Evolutionary conservation across 345 rosid species (phyloP).

Genomic region (Cardamine resedifolia): DNA sequence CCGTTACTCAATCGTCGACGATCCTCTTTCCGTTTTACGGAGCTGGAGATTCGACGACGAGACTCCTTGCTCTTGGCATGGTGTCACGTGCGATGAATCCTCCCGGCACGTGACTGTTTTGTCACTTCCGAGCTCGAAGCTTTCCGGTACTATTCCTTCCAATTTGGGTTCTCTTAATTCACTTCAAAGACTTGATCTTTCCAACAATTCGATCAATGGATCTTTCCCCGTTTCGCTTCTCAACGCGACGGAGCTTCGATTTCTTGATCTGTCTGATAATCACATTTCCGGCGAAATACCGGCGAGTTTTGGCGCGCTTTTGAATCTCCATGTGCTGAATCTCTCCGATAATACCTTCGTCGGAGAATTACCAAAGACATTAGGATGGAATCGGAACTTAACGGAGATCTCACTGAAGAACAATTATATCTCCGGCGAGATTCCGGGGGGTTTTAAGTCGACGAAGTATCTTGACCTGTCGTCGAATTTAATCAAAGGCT

Average conservation of each 20-base stretch:
- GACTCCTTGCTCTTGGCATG: constrained; percentile 83
- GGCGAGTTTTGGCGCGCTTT: constrained; percentile 43
- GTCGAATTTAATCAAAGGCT: constrained; percentile 70
- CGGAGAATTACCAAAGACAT: constrained; percentile 55
- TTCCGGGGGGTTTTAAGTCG: constrained; percentile 54
- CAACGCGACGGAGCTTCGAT: constrained; percentile 54
- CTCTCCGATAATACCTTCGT: constrained; percentile 72
- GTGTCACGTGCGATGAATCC: constrained; percentile 48
- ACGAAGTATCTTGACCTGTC: constrained; percentile 72
- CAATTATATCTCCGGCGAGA: constrained; percentile 57
- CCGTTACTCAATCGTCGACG: constrained; percentile 60
- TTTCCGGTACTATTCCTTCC: constrained; percentile 72
- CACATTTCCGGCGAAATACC: constrained; percentile 62
- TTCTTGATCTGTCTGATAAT: constrained; percentile 77
- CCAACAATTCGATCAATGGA: constrained; percentile 80
- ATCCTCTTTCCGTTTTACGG: constrained; percentile 58
- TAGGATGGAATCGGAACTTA: constrained; percentile 45
- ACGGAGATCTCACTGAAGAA: constrained; percentile 56
- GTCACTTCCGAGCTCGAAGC: constrained; percentile 63
- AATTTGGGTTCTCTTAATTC: constrained; percentile 55
- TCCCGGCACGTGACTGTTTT: constrained; percentile 55
- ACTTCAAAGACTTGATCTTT: constrained; percentile 67
- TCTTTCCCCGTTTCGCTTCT: constrained; percentile 64
- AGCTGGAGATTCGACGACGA: constrained; percentile 62
- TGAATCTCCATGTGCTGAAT: constrained; percentile 55